phyloP scores from a whole-genome alignment of 306 rosid genomes.

The Prunus salicina region DNA sequence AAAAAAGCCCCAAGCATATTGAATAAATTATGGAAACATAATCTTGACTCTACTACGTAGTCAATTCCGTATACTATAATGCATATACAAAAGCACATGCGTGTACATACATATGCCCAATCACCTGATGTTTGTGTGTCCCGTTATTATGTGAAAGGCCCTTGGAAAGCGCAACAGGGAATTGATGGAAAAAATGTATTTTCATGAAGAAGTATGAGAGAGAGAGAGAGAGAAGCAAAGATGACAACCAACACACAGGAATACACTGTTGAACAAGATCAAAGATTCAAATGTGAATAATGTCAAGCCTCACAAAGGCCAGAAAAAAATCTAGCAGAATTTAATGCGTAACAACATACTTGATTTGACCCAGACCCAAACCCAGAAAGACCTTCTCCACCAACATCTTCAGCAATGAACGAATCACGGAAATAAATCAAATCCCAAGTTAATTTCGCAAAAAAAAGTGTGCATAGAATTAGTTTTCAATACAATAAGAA shows the following conservation, averaged over 20 bases:
- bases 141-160: not conserved
- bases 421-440: constrained; percentile 46
- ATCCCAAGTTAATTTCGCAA: constrained; percentile 13
- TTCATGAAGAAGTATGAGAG: not conserved
- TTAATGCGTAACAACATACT: constrained; percentile 40
- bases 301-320: constrained; percentile 10
- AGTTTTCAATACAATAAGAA: not conserved
- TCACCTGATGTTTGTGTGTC: not conserved
- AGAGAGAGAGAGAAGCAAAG: not conserved
- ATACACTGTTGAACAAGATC: not conserved
- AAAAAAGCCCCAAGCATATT: not conserved
- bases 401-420: constrained; percentile 27
- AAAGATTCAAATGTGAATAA: not conserved
- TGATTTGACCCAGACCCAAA: constrained; percentile 38
- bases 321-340: constrained; percentile 4
- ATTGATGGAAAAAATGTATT: not conserved
- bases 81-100: not conserved
- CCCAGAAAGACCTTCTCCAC: constrained; percentile 30
- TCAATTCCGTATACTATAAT: not conserved
- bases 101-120: not conserved
- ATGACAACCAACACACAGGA: not conserved
- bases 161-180: not conserved
- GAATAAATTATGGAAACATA: not conserved
- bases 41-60: not conserved
- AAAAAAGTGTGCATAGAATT: not conserved